Evolutionary conservation across 1,139 yeast genomes (phyloP).

Genomic region (Scheffersomyces stambukii): DNA sequence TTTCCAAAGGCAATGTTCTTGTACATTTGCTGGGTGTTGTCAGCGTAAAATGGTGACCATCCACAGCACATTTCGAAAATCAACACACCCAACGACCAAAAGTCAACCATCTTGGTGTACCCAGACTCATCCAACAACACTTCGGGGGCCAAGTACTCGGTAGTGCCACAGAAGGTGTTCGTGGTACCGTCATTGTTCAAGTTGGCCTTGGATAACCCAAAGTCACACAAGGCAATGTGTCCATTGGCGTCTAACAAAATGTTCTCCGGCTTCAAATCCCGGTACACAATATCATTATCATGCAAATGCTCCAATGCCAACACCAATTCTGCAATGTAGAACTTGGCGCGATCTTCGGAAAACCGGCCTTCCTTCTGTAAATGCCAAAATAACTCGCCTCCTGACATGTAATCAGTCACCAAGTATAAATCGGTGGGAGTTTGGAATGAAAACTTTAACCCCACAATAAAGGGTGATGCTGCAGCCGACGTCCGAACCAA

Average conservation of each 20-base stretch:
- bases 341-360: constrained; percentile 87
- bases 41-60: constrained; percentile 99
- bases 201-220: constrained; percentile 93
- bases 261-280: constrained; percentile 94
- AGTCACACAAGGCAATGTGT: constrained; percentile 93
- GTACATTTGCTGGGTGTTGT: constrained; percentile 96
- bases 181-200: constrained; percentile 85
- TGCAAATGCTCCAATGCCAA: constrained; percentile 89
- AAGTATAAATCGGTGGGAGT: constrained; percentile 87
- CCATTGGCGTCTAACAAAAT: constrained; percentile 93
- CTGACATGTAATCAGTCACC: constrained; percentile 97
- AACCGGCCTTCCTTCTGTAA: constrained; percentile 94
- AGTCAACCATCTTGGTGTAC: constrained; percentile 82
- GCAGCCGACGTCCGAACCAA: constrained; percentile 83
- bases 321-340: constrained; percentile 92
- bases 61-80: constrained; percentile 95
- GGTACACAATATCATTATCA: constrained; percentile 87
- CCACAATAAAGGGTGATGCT: constrained; percentile 87
- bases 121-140: constrained; percentile 78
- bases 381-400: constrained; percentile 98
- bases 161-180: constrained; percentile 96
- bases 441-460: constrained; percentile 91
- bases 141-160: constrained; percentile 86
- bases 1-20: constrained; percentile 97
- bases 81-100: constrained; percentile 79